Evolutionary conservation across 2,329 filamentous ascomycete species (phyloP).

Genomic region (Pseudopyrenochaeta lycopersici): DNA sequence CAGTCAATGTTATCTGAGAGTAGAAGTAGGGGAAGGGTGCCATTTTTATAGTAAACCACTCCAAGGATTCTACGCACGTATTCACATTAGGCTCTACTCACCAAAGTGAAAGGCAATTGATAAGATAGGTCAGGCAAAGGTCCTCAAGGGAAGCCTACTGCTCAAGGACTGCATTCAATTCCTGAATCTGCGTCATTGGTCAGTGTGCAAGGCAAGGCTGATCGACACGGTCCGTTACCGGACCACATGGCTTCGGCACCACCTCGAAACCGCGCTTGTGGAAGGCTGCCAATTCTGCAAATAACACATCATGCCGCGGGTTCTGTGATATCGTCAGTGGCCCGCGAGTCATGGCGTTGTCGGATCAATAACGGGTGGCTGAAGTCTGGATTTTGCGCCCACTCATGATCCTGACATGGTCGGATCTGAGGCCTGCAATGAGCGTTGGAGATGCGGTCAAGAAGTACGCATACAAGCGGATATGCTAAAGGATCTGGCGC

Average conservation of each 20-base stretch:
- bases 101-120: no score
- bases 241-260: slow-evolving; percentile 17
- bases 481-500: not conserved
- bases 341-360: slow-evolving; percentile 10
- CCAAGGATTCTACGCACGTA: no score
- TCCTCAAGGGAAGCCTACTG: not conserved
- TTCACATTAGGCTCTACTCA: no score
- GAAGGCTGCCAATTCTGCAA: slow-evolving; percentile 14
- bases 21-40: no score
- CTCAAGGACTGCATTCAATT: not conserved
- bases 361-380: slow-evolving; percentile 1
- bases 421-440: not conserved
- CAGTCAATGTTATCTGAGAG: no score
- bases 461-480: not conserved
- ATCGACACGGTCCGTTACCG: slow-evolving; percentile 18
- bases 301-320: not conserved
- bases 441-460: not conserved
- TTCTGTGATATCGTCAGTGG: not conserved
- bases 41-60: no score
- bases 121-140: not conserved
- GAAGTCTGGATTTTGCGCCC: not conserved
- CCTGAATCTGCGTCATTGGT: not conserved
- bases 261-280: slow-evolving; percentile 26
- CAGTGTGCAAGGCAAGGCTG: slow-evolving; percentile 8
- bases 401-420: not conserved